A percentile compares a stretch with the other conserved stretches of the same genome.
Conservation (phyloP, 192 early-diverging fungal genomes). For the Cetraspora pellucida region DNA sequence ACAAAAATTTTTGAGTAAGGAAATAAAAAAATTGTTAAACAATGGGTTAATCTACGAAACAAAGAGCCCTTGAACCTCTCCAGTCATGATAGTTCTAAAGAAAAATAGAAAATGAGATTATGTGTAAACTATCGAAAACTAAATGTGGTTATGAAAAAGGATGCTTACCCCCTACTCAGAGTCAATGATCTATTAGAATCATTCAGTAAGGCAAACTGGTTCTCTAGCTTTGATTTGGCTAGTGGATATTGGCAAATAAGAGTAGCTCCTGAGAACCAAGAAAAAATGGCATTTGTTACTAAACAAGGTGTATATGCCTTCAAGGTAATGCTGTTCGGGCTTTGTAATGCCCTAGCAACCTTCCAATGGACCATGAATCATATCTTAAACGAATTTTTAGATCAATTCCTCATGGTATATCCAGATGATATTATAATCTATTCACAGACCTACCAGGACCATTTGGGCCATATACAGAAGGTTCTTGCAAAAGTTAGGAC, state of each 20-base stretch:
- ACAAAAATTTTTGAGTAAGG: too few species aligned
- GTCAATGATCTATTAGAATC: conserved; percentile 51
- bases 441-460: conserved; percentile 38
- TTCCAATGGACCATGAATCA: conserved; percentile 45
- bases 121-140: conserved; percentile 15
- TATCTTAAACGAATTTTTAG: conserved; percentile 37
- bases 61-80: too few species aligned
- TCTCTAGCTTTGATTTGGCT: conserved; percentile 46
- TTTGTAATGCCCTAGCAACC: conserved; percentile 45
- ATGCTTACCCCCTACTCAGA: conserved; percentile 44
- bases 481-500: neutral
- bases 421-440: conserved; percentile 51
- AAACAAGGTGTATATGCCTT: conserved; percentile 43
- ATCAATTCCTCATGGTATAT: conserved; percentile 40
- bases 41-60: too few species aligned
- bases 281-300: conserved; percentile 40
- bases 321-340: conserved; percentile 44
- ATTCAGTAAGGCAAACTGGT: conserved; percentile 30
- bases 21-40: too few species aligned
- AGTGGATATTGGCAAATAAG: conserved; percentile 36
- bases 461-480: conserved; percentile 27
- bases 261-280: conserved; percentile 26
- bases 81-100: neutral
- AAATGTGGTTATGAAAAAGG: conserved; percentile 48
- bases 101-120: neutral